A percentile compares a stretch with the other conserved stretches of the same genome.
Conservation (phyloP, 805 yeast genomes). For the Jamesozyma rosinii region DNA sequence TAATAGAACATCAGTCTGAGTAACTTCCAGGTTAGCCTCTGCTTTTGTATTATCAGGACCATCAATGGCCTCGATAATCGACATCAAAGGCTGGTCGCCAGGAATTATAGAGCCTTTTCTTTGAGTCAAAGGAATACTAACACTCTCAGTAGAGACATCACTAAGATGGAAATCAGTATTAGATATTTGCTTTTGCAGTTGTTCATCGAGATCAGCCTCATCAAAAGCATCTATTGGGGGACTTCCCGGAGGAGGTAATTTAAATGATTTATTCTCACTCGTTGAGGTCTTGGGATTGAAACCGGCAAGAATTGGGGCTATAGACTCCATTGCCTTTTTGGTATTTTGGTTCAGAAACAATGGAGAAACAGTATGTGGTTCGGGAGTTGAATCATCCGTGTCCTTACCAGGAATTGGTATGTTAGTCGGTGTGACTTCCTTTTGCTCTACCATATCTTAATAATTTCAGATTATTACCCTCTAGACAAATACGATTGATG, state of each 20-base stretch:
- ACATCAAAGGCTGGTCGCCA: not conserved
- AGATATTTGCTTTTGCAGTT: conserved; percentile 17
- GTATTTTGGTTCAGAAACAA: conserved; percentile 19
- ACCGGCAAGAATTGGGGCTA: conserved; percentile 68
- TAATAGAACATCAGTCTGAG: not conserved
- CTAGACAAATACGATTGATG: too few species aligned
- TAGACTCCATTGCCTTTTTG: conserved; percentile 62
- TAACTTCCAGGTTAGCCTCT: not conserved
- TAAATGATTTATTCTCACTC: conserved; percentile 35
- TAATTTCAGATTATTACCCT: too few species aligned
- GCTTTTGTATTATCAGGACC: not conserved
- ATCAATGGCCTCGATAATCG: not conserved
- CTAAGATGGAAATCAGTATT: conserved; percentile 16
- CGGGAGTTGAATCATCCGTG: not conserved
- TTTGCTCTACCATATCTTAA: conserved; percentile 17
- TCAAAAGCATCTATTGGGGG: conserved; percentile 18
- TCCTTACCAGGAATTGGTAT: not conserved
- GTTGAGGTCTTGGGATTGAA: conserved; percentile 65
- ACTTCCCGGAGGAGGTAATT: conserved; percentile 27
- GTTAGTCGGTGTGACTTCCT: conserved; percentile 18
- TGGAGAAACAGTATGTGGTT: not conserved
- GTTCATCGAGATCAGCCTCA: conserved; percentile 21
- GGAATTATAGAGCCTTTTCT: not conserved
- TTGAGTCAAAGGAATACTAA: too few species aligned
- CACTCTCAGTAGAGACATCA: not conserved